These are phyloP conservation scores for Pulveroboletus sp. DNA, from an alignment of 768 basidiomycete genomes.

Conservation along the genomic window DNA sequence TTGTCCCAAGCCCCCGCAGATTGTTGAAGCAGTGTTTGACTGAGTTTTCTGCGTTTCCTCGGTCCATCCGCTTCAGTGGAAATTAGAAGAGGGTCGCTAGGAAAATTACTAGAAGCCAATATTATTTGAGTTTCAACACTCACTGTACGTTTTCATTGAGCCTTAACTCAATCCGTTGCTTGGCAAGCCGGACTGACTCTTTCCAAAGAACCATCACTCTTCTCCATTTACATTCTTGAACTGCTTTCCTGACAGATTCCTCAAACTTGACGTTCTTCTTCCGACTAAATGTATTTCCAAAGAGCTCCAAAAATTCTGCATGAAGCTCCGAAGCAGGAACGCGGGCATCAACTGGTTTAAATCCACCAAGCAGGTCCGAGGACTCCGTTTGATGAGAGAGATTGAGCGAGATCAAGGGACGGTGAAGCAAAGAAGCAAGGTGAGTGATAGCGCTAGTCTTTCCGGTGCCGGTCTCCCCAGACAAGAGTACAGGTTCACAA, in stretches of 20 bases:
- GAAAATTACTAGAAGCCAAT: background rate
- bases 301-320: slow-evolving; percentile 70
- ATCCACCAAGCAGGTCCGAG: slow-evolving; percentile 89
- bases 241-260: slow-evolving; percentile 73
- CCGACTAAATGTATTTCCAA: slow-evolving; percentile 82
- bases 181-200: slow-evolving; percentile 67
- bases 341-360: slow-evolving; percentile 91
- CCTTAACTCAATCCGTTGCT: slow-evolving; percentile 50
- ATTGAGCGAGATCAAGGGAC: slow-evolving; percentile 83
- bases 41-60: slow-evolving; percentile 68
- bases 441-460: slow-evolving; percentile 93
- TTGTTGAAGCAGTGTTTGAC: slow-evolving; percentile 36
- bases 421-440: slow-evolving; percentile 70
- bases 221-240: slow-evolving; percentile 81
- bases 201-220: slow-evolving; percentile 79
- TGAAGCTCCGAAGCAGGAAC: slow-evolving; percentile 70
- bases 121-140: background rate
- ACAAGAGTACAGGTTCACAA: slow-evolving; percentile 81
- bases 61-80: slow-evolving; percentile 43
- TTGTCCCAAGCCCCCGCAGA: slow-evolving; percentile 58
- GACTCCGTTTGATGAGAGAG: slow-evolving; percentile 95
- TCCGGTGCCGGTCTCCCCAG: slow-evolving; percentile 98
- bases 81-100: slow-evolving; percentile 20
- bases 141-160: slow-evolving; percentile 26
- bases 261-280: slow-evolving; percentile 87